Percentiles rank a stretch among this genome's conserved stretches.
Evolutionary conservation across 192 early-diverging fungal species (phyloP).

Genomic region (Phycomyces nitens): DNA sequence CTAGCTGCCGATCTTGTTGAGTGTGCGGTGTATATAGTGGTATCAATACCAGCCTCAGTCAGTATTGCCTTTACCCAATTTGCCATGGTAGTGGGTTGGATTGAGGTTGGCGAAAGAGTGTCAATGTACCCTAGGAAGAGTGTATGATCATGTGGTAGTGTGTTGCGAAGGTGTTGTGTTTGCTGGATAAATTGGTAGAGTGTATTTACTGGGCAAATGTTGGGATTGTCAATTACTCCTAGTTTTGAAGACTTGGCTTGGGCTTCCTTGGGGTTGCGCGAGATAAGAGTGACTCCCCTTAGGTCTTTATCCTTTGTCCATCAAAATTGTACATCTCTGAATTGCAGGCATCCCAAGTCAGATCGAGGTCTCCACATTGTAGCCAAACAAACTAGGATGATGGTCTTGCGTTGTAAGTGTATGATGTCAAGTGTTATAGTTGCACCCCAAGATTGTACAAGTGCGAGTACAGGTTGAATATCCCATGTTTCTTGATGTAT

Average conservation of each 20-base stretch:
- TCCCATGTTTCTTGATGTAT: conserved; percentile 3
- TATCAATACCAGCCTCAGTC: conserved; percentile 4
- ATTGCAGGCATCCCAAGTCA: conserved; percentile 3
- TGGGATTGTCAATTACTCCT: neutral
- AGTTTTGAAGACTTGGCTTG: neutral
- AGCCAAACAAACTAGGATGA: neutral
- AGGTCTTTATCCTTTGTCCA: neutral
- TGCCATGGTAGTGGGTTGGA: neutral
- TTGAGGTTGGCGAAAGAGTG: neutral
- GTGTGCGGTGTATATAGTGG: neutral
- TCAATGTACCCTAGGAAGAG: neutral
- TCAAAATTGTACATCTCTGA: neutral
- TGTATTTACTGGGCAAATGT: neutral
- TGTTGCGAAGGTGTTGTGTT: neutral
- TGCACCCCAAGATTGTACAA: neutral
- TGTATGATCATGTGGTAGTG: neutral
- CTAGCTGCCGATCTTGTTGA: neutral
- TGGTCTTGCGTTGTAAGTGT: neutral
- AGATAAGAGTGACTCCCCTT: neutral
- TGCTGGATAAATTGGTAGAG: neutral
- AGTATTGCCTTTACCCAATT: neutral
- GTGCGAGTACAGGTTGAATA: neutral
- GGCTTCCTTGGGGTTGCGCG: neutral
- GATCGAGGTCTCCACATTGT: conserved; percentile 4
- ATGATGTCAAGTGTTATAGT: neutral